These are phyloP conservation scores for Lentinus tigrinus DNA, from an alignment of 768 basidiomycete genomes.

Conservation along the genomic window DNA sequence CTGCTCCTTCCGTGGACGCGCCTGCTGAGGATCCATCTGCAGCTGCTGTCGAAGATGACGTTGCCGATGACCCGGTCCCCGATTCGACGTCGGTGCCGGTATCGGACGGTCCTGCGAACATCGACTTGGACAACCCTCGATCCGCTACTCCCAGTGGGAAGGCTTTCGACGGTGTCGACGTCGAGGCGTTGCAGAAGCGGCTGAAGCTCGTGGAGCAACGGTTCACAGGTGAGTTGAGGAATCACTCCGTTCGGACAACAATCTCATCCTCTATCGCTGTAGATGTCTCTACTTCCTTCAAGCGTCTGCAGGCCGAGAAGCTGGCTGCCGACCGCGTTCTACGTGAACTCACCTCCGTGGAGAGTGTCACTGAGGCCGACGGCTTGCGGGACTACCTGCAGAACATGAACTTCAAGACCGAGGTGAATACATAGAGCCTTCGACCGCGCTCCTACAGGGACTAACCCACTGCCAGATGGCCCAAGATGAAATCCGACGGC, in stretches of 20 bases:
- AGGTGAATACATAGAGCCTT: slow-evolving; percentile 46
- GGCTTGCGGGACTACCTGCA: slow-evolving; percentile 74
- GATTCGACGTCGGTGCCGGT: background rate
- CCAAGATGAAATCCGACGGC: slow-evolving; percentile 75
- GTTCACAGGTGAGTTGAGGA: slow-evolving; percentile 55
- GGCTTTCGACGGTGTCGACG: slow-evolving; percentile 24
- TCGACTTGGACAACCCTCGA: background rate
- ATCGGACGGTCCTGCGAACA: background rate
- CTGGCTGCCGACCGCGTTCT: slow-evolving; percentile 66
- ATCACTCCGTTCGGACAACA: background rate
- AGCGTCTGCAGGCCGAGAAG: slow-evolving; percentile 72
- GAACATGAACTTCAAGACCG: slow-evolving; percentile 62
- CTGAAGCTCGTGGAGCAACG: slow-evolving; percentile 73
- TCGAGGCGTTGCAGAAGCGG: slow-evolving; percentile 64
- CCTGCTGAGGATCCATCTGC: too few relatives aligned
- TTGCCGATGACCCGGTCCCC: background rate
- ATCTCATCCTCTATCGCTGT: background rate
- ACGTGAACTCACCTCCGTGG: slow-evolving; percentile 67
- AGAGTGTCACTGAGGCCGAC: slow-evolving; percentile 60
- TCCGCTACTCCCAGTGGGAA: background rate
- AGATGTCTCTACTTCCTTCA: slow-evolving; percentile 82
- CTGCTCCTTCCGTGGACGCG: too few relatives aligned
- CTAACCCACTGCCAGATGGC: slow-evolving; percentile 44
- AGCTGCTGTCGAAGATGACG: background rate
- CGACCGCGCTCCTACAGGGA: background rate